These are phyloP conservation scores for Nicotiana attenuata DNA, from an alignment of 257 asterid genomes.

Conservation along the genomic window DNA sequence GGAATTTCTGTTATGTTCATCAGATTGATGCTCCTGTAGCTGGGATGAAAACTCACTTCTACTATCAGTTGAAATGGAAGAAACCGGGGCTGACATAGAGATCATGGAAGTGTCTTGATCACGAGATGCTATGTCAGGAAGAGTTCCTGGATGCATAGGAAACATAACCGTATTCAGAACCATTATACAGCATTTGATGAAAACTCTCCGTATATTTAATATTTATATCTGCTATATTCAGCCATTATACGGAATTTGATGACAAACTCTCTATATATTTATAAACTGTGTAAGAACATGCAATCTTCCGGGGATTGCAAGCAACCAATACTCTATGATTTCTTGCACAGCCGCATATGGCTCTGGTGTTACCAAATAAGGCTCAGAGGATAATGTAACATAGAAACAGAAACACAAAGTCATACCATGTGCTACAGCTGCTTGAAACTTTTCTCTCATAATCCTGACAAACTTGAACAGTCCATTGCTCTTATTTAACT, in stretches of 20 bases:
- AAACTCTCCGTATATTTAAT: neutral
- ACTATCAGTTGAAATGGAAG: slow-evolving; percentile 58
- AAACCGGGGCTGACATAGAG: slow-evolving; percentile 54
- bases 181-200: neutral
- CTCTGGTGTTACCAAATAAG: neutral
- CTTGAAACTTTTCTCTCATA: slow-evolving; percentile 78
- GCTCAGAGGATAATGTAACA: neutral
- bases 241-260: slow-evolving; percentile 4
- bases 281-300: neutral
- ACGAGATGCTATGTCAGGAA: slow-evolving; percentile 25
- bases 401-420: slow-evolving; percentile 12
- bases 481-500: slow-evolving; percentile 65
- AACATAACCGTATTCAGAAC: slow-evolving; percentile 23
- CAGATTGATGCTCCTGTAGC: slow-evolving; percentile 33
- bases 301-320: neutral
- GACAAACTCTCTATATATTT: neutral
- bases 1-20: slow-evolving; percentile 30
- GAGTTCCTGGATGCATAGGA: slow-evolving; percentile 34
- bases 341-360: neutral
- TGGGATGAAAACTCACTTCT: slow-evolving; percentile 41
- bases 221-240: slow-evolving; percentile 5
- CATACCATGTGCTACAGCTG: slow-evolving; percentile 53
- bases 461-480: slow-evolving; percentile 78
- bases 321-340: neutral
- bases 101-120: slow-evolving; percentile 42